phyloP scores from a whole-genome alignment of 73 alveolate species.

The Blepharisma stoltei region DNA sequence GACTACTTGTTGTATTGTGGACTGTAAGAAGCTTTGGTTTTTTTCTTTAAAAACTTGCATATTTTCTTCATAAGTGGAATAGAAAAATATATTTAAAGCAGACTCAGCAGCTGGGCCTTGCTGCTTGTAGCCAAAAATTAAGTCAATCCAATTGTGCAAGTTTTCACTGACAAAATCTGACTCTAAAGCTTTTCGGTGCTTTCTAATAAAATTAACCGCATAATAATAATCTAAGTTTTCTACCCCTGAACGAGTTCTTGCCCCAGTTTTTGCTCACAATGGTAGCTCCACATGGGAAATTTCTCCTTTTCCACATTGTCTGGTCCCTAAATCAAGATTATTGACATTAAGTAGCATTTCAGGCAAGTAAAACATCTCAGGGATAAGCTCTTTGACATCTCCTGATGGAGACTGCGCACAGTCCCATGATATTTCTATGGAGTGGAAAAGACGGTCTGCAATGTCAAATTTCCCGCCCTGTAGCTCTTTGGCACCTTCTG shows the following conservation, averaged over 20 bases:
- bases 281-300: conserved; percentile 78
- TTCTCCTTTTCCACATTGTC: conserved; percentile 70
- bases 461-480: conserved; percentile 84
- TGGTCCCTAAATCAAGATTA: conserved; percentile 67
- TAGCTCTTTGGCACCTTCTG: conserved; percentile 79
- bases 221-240: too few relatives aligned
- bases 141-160: conserved; percentile 79
- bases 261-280: conserved; percentile 76
- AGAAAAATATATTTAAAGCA: conserved; percentile 64
- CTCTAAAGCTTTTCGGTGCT: conserved; percentile 76
- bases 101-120: conserved; percentile 86
- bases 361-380: conserved; percentile 92
- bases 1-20: conserved; percentile 84
- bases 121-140: conserved; percentile 83
- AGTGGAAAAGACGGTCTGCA: conserved; percentile 87
- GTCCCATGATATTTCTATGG: conserved; percentile 70
- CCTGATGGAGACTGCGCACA: conserved; percentile 77
- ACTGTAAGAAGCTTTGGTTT: conserved; percentile 73
- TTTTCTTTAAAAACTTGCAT: conserved; percentile 63
- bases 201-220: conserved; percentile 40
- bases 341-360: conserved; percentile 66
- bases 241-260: too few relatives aligned
- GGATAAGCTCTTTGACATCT: conserved; percentile 96
- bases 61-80: conserved; percentile 79
- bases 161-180: conserved; percentile 60